Percentiles rank a stretch among this genome's conserved stretches.
phyloP scores from a whole-genome alignment of 2,329 filamentous ascomycete species.

The Phyllosticta paracitricarpa region DNA sequence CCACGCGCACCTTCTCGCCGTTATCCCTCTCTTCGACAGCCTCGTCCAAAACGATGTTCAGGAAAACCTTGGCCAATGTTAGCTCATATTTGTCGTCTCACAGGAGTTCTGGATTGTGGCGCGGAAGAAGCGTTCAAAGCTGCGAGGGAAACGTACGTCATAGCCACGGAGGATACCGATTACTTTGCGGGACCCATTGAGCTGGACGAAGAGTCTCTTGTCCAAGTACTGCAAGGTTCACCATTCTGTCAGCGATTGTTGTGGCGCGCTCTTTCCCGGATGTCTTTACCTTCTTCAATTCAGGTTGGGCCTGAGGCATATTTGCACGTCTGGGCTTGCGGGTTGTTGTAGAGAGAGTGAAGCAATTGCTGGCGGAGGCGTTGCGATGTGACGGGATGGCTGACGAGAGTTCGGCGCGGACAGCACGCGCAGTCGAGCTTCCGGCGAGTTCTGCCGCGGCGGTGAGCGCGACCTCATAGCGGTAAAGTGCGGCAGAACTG shows the following conservation, averaged over 20 bases:
- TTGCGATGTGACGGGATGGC: neutral
- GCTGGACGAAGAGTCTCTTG: slow-evolving; percentile 94
- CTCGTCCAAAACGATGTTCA: slow-evolving; percentile 97
- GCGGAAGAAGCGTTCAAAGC: neutral
- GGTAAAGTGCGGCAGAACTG: neutral
- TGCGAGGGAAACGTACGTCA: slow-evolving; percentile 55
- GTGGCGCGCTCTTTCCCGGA: neutral
- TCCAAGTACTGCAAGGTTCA: slow-evolving; percentile 71
- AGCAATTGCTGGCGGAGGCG: neutral
- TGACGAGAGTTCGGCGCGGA: neutral
- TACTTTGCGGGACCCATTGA: slow-evolving; percentile 96
- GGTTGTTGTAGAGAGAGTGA: neutral
- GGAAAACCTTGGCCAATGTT: slow-evolving; percentile 60
- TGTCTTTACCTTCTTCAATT: slow-evolving; percentile 80
- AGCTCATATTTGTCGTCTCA: neutral
- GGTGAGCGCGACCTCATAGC: neutral
- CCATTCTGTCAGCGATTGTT: neutral
- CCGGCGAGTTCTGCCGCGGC: neutral
- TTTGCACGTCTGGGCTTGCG: slow-evolving; percentile 29
- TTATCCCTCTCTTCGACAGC: slow-evolving; percentile 89
- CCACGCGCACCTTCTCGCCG: slow-evolving; percentile 80
- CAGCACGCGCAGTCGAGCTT: neutral
- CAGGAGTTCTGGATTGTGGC: neutral
- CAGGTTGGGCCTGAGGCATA: slow-evolving; percentile 98
- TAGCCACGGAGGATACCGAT: slow-evolving; percentile 90